Evolutionary conservation across 495 filamentous ascomycete genomes (phyloP).

Genomic region (Penicillium dipodomyicola): DNA sequence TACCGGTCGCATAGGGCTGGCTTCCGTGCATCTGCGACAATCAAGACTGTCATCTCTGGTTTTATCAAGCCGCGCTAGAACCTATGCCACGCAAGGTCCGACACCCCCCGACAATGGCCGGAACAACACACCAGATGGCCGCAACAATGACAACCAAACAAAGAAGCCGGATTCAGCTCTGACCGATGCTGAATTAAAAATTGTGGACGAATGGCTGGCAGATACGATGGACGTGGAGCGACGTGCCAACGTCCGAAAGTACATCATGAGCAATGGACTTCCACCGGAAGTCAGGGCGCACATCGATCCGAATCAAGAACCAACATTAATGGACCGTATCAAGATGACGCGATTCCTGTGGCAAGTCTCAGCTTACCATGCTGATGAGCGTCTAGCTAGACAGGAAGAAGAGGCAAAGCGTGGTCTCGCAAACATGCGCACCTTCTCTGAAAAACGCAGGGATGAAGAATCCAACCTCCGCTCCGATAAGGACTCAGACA

Average conservation of each 20-base stretch:
- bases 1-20: slow-evolving; percentile 42
- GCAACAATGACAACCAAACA: slow-evolving; percentile 34
- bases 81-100: slow-evolving; percentile 55
- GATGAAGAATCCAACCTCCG: not conserved
- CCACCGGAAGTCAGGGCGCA: slow-evolving; percentile 33
- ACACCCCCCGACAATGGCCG: slow-evolving; percentile 46
- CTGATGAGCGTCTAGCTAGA: not conserved
- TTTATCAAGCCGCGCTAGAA: slow-evolving; percentile 47
- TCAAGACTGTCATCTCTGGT: slow-evolving; percentile 46
- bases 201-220: slow-evolving; percentile 32
- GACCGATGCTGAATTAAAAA: slow-evolving; percentile 37
- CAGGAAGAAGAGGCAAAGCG: not conserved
- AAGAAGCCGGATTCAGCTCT: slow-evolving; percentile 37
- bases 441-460: not conserved
- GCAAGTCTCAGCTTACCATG: slow-evolving; percentile 33
- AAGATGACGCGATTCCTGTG: slow-evolving; percentile 37
- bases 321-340: slow-evolving; percentile 41
- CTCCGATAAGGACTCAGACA: slow-evolving; percentile 1
- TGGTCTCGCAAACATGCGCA: not conserved
- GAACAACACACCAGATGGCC: slow-evolving; percentile 29
- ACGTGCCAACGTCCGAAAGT: slow-evolving; percentile 32
- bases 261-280: slow-evolving; percentile 36
- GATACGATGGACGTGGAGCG: slow-evolving; percentile 27
- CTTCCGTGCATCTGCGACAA: slow-evolving; percentile 33
- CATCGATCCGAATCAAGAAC: slow-evolving; percentile 32